Conservation (phyloP, 2,329 filamentous ascomycete genomes). For the Pseudocercospora eumusae region DNA sequence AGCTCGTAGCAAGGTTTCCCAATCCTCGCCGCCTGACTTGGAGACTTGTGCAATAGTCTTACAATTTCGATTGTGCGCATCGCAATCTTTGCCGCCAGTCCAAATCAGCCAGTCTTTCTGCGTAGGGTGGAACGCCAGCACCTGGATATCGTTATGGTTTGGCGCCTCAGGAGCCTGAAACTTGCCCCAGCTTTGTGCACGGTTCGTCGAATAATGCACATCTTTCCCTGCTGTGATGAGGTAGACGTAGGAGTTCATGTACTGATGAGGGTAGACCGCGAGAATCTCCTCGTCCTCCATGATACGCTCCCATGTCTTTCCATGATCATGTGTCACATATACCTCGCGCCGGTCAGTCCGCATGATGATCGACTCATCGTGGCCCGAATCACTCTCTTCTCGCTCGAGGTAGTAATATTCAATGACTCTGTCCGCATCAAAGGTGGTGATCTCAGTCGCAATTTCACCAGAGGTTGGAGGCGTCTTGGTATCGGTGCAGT, state of each 20-base stretch:
- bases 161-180: conserved; percentile 70
- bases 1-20: conserved; percentile 72
- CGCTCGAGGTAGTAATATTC: conserved; percentile 78
- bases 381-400: conserved; percentile 57
- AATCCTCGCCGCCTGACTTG: conserved; percentile 73
- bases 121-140: conserved; percentile 79
- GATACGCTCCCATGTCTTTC: conserved; percentile 73
- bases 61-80: conserved; percentile 59
- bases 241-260: conserved; percentile 82
- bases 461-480: conserved; percentile 68
- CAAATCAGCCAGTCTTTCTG: conserved; percentile 90
- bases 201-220: conserved; percentile 79
- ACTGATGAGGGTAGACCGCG: conserved; percentile 72
- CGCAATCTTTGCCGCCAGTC: conserved; percentile 72
- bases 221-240: conserved; percentile 71
- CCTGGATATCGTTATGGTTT: conserved; percentile 52
- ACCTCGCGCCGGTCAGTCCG: conserved; percentile 62
- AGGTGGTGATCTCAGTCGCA: conserved; percentile 59
- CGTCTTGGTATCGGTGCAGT: conserved; percentile 65
- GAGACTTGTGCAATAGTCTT: conserved; percentile 74
- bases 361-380: conserved; percentile 73
- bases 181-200: conserved; percentile 69
- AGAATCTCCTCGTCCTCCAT: conserved; percentile 70
- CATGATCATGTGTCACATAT: conserved; percentile 79
- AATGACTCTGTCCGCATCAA: conserved; percentile 60